Base-by-base conservation (phyloP, 768 basidiomycete genomes). In the Hydnomerulius pinastri region DNA sequence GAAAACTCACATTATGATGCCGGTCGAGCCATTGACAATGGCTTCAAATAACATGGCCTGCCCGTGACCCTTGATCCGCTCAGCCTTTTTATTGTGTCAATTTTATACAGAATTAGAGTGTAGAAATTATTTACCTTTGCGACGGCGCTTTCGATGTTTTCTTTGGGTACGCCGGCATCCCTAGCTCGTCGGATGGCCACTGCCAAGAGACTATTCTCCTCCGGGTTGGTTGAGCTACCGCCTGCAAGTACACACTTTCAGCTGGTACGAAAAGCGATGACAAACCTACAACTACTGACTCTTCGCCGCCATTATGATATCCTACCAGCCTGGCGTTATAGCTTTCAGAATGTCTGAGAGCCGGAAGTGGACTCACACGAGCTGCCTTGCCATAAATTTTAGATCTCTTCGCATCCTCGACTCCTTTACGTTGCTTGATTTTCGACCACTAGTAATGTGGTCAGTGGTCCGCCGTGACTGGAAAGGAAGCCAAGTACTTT, bases 391-490 rank as follows among this genome's bases (percentile, higher is more conserved):
- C 73, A 41, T 81, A 85, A n/a, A 83, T 39, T 36, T 72, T 70
- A 45, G 83, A 79, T 62, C 79, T 85, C 57, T 80, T 77, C 7
- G 74, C 71, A 61, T 88, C 86, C 55, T 76, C 80, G n/a, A 73
- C 68, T 15, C 83, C 86, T 59, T 88, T 88, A 61, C 75, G 79
- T 48, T 83, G 77, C 61, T 86, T 86, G 61, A 87, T 87, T 76
- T 87, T 87, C 0, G 86, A 86, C 86, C 85, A 87, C 86, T 87
- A 51, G 27, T 7, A 4, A 39, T 11, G 11, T 3, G 27, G 50
- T 65, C 50, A 51, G 46, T 20, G 25, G 30, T 40, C 28, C 36
- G 15, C 37, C 41, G 18, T 8, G 28, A 18, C 20, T 13, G 20
- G 24, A 41, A 33, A 13, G 32, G 24, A 6, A 30, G 28, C 5